Percentiles rank a stretch among this genome's conserved stretches.
Conservation (phyloP, 108 stramenopile species). For the Cyclotella baltica region DNA sequence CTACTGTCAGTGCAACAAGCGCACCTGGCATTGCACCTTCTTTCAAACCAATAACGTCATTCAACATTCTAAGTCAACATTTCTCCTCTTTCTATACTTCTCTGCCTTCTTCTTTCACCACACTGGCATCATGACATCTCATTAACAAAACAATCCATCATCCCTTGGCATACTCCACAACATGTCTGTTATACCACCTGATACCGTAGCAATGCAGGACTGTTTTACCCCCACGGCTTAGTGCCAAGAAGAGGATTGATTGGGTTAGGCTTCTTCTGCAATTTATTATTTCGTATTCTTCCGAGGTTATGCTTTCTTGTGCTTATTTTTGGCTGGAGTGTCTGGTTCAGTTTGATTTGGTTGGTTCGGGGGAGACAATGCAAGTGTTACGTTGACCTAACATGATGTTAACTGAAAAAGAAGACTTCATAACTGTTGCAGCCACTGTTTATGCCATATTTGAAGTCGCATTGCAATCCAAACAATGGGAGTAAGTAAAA, state of each 20-base stretch:
- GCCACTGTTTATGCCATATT: no score
- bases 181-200: constrained; percentile 81
- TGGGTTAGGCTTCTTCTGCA: constrained; percentile 82
- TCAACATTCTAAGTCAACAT: neutral
- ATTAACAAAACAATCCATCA: constrained; percentile 44
- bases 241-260: constrained; percentile 78
- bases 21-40: neutral
- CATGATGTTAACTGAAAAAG: no score
- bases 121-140: constrained; percentile 5
- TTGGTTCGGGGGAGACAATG: no score
- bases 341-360: no score
- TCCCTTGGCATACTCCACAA: constrained; percentile 57
- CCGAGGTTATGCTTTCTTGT: no score
- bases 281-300: constrained; percentile 76
- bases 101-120: neutral
- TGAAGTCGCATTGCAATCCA: no score
- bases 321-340: no score
- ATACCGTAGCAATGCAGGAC: constrained; percentile 82
- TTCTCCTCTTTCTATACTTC: neutral
- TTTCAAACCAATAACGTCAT: neutral
- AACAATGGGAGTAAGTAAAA: no score
- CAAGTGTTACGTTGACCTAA: no score
- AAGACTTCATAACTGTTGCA: no score
- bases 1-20: neutral
- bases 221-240: constrained; percentile 73